These are phyloP conservation scores for Fusarium buxicola DNA, from an alignment of 2,329 filamentous ascomycete genomes.

Conservation along the genomic window DNA sequence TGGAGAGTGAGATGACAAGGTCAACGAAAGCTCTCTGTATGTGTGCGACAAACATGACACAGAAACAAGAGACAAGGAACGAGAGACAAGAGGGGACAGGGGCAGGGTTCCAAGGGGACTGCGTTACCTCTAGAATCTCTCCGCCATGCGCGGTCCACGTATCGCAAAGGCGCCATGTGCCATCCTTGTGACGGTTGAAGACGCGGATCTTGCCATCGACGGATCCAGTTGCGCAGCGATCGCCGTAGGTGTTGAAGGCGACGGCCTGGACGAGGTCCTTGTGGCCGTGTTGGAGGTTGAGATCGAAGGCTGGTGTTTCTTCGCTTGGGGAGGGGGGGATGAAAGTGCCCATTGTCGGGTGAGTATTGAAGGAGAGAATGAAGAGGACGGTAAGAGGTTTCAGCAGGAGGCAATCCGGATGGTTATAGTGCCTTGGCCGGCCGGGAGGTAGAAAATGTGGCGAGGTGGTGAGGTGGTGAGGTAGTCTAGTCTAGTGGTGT, in stretches of 20 bases:
- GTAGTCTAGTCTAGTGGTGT: no score
- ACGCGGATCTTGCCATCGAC: conserved; percentile 94
- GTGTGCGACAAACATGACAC: conserved; percentile 31
- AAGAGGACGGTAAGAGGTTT: neutral
- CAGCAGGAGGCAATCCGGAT: neutral
- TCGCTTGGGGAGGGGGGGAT: conserved; percentile 54
- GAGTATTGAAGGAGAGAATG: neutral
- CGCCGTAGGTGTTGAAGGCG: conserved; percentile 92
- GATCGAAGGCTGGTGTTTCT: conserved; percentile 63
- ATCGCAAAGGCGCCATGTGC: conserved; percentile 83
- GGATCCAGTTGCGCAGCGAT: conserved; percentile 89
- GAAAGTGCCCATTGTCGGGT: conserved; percentile 46
- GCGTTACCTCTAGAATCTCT: conserved; percentile 83
- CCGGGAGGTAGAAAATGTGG: conserved; percentile 15
- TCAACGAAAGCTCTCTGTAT: conserved; percentile 17
- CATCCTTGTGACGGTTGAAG: conserved; percentile 85
- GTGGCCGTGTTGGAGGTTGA: conserved; percentile 78
- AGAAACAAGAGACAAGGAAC: conserved; percentile 9
- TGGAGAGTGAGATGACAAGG: conserved; percentile 50
- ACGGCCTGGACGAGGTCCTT: conserved; percentile 85
- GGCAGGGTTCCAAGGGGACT: conserved; percentile 37
- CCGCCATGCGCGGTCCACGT: conserved; percentile 91
- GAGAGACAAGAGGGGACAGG: conserved; percentile 14
- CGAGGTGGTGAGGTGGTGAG: conserved; percentile 15
- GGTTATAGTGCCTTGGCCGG: neutral